phyloP scores from a whole-genome alignment of 306 rosid species.

The Vigna angularis region DNA sequence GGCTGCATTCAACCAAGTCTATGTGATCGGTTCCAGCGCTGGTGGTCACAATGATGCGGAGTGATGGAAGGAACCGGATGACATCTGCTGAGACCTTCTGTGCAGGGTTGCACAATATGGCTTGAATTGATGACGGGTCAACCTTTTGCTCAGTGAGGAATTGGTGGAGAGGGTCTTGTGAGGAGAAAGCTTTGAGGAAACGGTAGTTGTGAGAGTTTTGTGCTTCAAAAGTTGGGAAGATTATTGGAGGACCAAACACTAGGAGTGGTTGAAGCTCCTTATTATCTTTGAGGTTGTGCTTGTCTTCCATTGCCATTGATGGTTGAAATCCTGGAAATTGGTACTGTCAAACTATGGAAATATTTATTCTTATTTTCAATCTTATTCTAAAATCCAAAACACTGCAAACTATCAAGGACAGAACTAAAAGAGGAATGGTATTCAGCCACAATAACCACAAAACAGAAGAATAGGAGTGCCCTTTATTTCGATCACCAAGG shows the following conservation, averaged over 20 bases:
- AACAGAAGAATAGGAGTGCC: background rate
- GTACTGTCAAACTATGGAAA: background rate
- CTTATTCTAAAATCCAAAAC: background rate
- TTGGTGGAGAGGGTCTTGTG: constrained; percentile 44
- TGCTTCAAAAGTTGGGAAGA: background rate
- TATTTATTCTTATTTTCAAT: background rate
- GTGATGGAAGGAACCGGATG: constrained; percentile 46
- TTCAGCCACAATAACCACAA: background rate
- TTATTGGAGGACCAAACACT: constrained; percentile 43
- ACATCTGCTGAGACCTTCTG: constrained; percentile 37
- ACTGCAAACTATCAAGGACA: background rate
- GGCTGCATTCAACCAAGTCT: constrained; percentile 58
- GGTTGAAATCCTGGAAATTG: background rate
- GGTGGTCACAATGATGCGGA: constrained; percentile 45
- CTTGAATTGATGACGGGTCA: constrained; percentile 42
- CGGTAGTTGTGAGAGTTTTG: constrained; percentile 27
- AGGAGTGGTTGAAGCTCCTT: constrained; percentile 36
- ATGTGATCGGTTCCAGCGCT: constrained; percentile 54
- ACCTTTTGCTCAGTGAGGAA: constrained; percentile 39
- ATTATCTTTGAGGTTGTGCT: background rate
- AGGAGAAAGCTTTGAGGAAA: constrained; percentile 47
- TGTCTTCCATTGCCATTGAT: background rate
- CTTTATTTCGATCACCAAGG: background rate
- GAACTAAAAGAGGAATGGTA: background rate
- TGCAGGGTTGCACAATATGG: constrained; percentile 37